Evolutionary conservation across 176 grass and related monocot genomes (phyloP), one percentile per base, ranked within the genome.

Genomic region (Phragmites australis): DNA sequence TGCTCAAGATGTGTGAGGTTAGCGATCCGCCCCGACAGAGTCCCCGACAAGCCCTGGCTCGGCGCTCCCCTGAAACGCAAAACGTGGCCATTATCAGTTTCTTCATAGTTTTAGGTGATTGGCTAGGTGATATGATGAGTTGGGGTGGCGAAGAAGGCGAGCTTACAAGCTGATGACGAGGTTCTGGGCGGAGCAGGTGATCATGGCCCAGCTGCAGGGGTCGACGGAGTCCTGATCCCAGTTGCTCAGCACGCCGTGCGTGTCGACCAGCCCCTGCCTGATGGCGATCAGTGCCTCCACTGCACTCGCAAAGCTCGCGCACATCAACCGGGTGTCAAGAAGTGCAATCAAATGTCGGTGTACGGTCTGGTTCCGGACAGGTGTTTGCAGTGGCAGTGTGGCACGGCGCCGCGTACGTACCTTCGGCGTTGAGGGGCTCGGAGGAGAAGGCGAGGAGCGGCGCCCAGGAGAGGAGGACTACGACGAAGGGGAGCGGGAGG

Each of bases 151-250:
- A n/a, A n/a, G 6, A 22, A 10, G 11, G 19, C 29, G 62, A 61
- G 71, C 77, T 91, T 90, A 98, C 95, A 98, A 73, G 86, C 90
- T 92, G 62, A 94, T 93, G 52, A 98, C 95, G 65, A 94, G 95
- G 82, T 98, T 98, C 75, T 81, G 72, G 2, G 95, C 53, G 81
- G 92, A 94, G 83, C 95, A 98, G 83, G 95, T 98, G 81, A 98
- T 81, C 95, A 98, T 98, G 51, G 95, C 92, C 95, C 95, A 98
- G 88, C 95, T 98, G 63, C 95, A 98, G 17, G 95, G 95, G 89
- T 98, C 95, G 72, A 94, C 92, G 39, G 92, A 98, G 86, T 94
- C 86, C 66, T 90, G 90, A 77, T 98, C 95, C 95, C 95, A 98
- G 81, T 94, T 94, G 68, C 72, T 74, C 31, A 98, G 85, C 73